Evolutionary conservation across 352 stramenopile species (phyloP), one percentile per base, ranked within the genome.

Genomic region (Phytophthora aleatoria): DNA sequence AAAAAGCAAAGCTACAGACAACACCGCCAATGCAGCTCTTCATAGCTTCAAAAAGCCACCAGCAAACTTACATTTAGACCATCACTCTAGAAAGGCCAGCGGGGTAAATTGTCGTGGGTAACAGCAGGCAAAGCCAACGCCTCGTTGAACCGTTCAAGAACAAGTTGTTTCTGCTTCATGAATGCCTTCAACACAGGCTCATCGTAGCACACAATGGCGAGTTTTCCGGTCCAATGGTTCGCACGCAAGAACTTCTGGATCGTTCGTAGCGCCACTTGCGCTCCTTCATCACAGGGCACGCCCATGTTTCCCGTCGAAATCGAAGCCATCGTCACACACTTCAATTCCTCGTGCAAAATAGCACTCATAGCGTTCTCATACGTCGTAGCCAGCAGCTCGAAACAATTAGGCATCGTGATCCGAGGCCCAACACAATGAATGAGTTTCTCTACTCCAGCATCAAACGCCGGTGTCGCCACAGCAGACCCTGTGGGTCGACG

Each of bases 351-450:
- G 5, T 77, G 61, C 30, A 80, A 51, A 26, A 73, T 69, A 0
- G 70, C 62, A 31, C 56, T 69, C 65, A 85, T 67, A 6, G 73
- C 56, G 28, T 70, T 84, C 44, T 75, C 63, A 41, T 88, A 88
- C 6, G 76, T 84, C 12, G 64, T 67, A 1, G 58, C 71, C 16
- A 88, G 64, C 33, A 83, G 64, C n/a, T 61, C 27, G 38, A 67
- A 83, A 41, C 73, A 69, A 12, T 74, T 56, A 0, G 50, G 61
- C 58, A 76, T 67, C 6, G 39, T 47, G 11, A 81, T 73, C 33
- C 69, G 57, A n/a, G 81, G 81, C 0, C 81, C 77, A 15, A 85
- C 68, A 59, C 81, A 90, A 35, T 90, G 81, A 28, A 90, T 83
- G 41, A 90, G 62, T 31, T 73, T 72, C 8, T 62, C 58, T 20